Evolutionary conservation across 805 yeast genomes (phyloP).

Genomic region (Candida cerambycidarum): DNA sequence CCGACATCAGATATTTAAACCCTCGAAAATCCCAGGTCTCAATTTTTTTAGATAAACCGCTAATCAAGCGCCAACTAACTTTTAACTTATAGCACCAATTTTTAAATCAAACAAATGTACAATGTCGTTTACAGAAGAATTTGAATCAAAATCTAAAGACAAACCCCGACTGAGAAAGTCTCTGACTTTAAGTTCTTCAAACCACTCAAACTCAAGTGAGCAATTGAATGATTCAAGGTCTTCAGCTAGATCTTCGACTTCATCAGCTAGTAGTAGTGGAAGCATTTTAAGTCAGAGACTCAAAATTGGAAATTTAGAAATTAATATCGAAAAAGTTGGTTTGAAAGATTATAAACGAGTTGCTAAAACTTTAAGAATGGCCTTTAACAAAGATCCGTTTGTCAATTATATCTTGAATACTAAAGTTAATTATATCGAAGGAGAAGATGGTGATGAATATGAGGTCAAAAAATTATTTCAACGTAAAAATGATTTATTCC

Average conservation of each 20-base stretch:
- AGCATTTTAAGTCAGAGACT: slow-evolving; percentile 15
- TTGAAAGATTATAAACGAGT: slow-evolving; percentile 54
- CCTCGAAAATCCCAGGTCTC: not conserved
- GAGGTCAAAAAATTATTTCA: slow-evolving; percentile 30
- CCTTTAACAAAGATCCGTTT: slow-evolving; percentile 56
- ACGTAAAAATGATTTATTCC: slow-evolving; percentile 35
- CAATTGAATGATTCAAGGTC: slow-evolving; percentile 3
- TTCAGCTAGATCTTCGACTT: slow-evolving; percentile 4
- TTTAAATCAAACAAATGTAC: slow-evolving; percentile 9
- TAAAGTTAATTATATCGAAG: slow-evolving; percentile 27
- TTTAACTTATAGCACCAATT: not conserved
- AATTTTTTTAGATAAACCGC: not conserved
- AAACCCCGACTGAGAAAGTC: slow-evolving; percentile 42
- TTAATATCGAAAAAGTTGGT: slow-evolving; percentile 19
- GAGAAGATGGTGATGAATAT: slow-evolving; percentile 12
- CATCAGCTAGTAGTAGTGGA: slow-evolving; percentile 4
- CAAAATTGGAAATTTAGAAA: slow-evolving; percentile 15
- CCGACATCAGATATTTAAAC: slow-evolving; percentile 4
- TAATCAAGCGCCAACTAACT: not conserved
- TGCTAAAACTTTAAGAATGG: slow-evolving; percentile 51
- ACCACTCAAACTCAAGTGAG: slow-evolving; percentile 4
- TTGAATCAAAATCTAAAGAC: slow-evolving; percentile 28
- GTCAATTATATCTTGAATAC: slow-evolving; percentile 49
- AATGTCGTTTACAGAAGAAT: slow-evolving; percentile 28
- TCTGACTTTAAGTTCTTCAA: slow-evolving; percentile 22